These are phyloP conservation scores for Micractinium conductrix DNA, from an alignment of 139 green algal genomes.

Conservation along the genomic window DNA sequence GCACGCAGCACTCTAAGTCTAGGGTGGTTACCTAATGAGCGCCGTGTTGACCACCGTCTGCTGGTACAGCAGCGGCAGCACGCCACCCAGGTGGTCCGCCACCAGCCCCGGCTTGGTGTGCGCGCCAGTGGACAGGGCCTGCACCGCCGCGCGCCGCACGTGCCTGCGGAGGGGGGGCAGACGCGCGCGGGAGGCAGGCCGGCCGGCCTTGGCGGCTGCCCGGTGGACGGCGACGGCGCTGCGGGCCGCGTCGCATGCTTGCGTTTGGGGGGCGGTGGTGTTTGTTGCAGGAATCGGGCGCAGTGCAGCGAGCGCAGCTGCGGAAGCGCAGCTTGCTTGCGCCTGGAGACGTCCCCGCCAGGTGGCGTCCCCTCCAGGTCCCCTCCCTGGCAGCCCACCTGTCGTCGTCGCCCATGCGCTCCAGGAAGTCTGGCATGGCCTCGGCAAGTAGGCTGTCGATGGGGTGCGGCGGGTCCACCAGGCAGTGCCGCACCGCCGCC, in stretches of 20 bases:
- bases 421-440: slow-evolving; percentile 68
- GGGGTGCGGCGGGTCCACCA: slow-evolving; percentile 71
- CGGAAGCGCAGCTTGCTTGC: too few species aligned
- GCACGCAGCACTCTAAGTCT: too few species aligned
- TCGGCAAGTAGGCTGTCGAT: slow-evolving; percentile 72
- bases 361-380: background rate
- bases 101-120: slow-evolving; percentile 79
- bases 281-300: too few species aligned
- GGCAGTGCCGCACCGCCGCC: slow-evolving; percentile 71
- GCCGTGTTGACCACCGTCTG: slow-evolving; percentile 81
- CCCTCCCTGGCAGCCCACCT: slow-evolving; percentile 28
- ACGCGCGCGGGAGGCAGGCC: background rate
- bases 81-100: slow-evolving; percentile 56
- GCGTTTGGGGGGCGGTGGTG: too few species aligned
- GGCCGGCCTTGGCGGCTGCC: too few species aligned
- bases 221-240: too few species aligned
- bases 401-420: slow-evolving; percentile 66
- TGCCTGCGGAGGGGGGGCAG: slow-evolving; percentile 42
- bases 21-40: slow-evolving; percentile 81
- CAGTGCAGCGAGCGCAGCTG: too few species aligned
- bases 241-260: too few species aligned
- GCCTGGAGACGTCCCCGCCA: too few species aligned
- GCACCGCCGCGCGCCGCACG: slow-evolving; percentile 85
- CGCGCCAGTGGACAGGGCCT: slow-evolving; percentile 71
- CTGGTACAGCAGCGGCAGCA: slow-evolving; percentile 86